Evolutionary conservation across 192 early-diverging fungal species (phyloP), one percentile per base, ranked within the genome.

Genomic region (Coemansia sp.): DNA sequence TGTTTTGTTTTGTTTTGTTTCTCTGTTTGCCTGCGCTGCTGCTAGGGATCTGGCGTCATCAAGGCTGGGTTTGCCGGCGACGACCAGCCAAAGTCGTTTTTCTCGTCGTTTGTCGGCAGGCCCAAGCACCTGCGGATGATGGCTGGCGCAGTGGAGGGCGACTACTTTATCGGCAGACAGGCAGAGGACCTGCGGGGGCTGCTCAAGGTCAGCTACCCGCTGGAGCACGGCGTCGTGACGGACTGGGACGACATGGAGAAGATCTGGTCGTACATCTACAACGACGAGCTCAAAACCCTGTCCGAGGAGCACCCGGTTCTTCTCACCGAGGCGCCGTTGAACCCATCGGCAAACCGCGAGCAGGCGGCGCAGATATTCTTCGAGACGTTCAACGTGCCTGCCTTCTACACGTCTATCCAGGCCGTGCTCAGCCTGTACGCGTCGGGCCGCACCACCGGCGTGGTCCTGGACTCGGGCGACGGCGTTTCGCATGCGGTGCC

Each of bases 171-270:
- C 71, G 97, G 97, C 19, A 83, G 84, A 59, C 95, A 91, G 72
- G 95, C 95, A 18, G 95, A 99, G 74, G 97, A 98, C 65, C 81
- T 96, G 23, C 86, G 97, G 19, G 97, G 97, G n/a, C 77, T 99
- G 34, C 82, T 99, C 48, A 87, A 87, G 62, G 90, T 99, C 70
- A 90, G 85, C 74, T 98, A 99, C 60, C 97, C 97, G 28, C 89
- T 99, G 72, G 91, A 97, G 78, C 95, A 99, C 67, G 97, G 97
- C 22, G 86, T 99, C 62, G 93, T 99, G 19, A 93, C 88, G 24
- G 91, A 98, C 81, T 99, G 97, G 97, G 90, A 90, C 55, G 97
- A 99, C 72, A 98, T 99, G 95, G 97, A 99, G 78, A 83, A 86
- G 59, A 95, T 99, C 56, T 99, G 97, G 97, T 88, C 93, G 65